phyloP scores from a whole-genome alignment of 208 protist species.

The Trypanosoma congolense region DNA sequence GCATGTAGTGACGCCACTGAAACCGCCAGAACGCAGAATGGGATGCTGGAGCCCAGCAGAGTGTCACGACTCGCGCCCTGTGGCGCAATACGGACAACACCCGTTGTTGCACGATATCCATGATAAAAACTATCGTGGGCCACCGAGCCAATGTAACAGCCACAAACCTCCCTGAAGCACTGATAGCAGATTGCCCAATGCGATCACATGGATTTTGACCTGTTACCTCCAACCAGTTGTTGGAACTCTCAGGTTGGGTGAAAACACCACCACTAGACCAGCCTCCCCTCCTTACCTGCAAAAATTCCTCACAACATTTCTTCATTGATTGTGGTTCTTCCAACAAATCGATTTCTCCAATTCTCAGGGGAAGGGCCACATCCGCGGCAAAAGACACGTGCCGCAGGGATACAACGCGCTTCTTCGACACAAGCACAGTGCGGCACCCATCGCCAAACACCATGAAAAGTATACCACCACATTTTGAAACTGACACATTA shows the following conservation, averaged over 20 bases:
- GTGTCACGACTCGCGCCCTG: conserved; percentile 8
- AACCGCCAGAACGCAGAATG: conserved; percentile 19
- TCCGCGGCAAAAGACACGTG: conserved; percentile 19
- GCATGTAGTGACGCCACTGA: conserved; percentile 17
- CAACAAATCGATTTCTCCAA: conserved; percentile 10
- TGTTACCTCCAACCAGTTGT: not conserved
- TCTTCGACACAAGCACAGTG: conserved; percentile 12
- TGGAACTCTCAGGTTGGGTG: not conserved
- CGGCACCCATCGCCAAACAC: conserved; percentile 16
- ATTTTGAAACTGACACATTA: conserved; percentile 17
- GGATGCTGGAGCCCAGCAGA: conserved; percentile 22
- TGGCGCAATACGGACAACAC: conserved; percentile 17
- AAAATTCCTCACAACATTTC: conserved; percentile 1
- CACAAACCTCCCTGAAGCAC: conserved; percentile 20
- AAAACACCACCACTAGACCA: not conserved
- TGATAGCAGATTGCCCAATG: conserved; percentile 5
- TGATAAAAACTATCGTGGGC: conserved; percentile 17
- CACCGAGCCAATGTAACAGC: conserved; percentile 14
- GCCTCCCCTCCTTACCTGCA: not conserved
- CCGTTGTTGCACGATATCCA: conserved; percentile 23
- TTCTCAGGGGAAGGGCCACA: conserved; percentile 12
- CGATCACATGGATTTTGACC: not conserved
- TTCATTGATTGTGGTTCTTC: conserved; percentile 10
- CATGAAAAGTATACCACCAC: conserved; percentile 15
- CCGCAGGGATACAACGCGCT: conserved; percentile 14